phyloP scores from a whole-genome alignment of 2,329 filamentous ascomycete species.

The Cladophialophora exuberans region DNA sequence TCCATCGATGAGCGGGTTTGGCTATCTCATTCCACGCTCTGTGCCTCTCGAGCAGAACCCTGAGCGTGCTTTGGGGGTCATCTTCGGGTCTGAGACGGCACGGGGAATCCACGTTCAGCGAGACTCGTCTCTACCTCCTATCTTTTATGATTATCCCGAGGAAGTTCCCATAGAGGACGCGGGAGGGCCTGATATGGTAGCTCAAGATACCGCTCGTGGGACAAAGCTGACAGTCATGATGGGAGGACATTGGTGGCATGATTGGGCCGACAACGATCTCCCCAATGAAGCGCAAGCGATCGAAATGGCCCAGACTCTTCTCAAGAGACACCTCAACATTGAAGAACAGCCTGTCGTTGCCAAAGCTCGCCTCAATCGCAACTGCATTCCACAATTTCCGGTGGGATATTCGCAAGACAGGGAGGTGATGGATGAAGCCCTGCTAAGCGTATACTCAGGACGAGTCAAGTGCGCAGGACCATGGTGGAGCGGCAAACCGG shows the following conservation, averaged over 20 bases:
- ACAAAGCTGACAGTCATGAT: constrained; percentile 95
- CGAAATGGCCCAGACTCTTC: constrained; percentile 68
- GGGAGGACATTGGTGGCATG: constrained; percentile 89
- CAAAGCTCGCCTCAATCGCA: constrained; percentile 62
- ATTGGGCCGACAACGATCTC: constrained; percentile 54
- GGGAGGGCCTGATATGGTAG: no score
- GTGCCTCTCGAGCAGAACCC: constrained; percentile 73
- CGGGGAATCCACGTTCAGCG: constrained; percentile 18
- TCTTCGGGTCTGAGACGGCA: constrained; percentile 80
- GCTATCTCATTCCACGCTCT: constrained; percentile 84
- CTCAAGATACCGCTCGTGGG: constrained; percentile 61
- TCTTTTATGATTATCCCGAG: background rate
- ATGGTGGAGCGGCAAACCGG: constrained; percentile 53
- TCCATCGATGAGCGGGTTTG: constrained; percentile 68
- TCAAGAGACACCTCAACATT: constrained; percentile 76
- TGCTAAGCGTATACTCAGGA: constrained; percentile 61
- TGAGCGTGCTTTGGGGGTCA: constrained; percentile 82
- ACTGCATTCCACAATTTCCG: constrained; percentile 89
- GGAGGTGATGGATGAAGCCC: constrained; percentile 57
- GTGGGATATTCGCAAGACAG: constrained; percentile 75
- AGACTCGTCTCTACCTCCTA: background rate
- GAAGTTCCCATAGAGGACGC: no score
- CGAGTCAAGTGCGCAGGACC: constrained; percentile 65
- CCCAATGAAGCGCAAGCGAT: constrained; percentile 70
- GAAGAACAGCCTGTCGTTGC: constrained; percentile 63